Conservation (phyloP, 2,329 filamentous ascomycete species). For the Aspergillus uvarum region DNA sequence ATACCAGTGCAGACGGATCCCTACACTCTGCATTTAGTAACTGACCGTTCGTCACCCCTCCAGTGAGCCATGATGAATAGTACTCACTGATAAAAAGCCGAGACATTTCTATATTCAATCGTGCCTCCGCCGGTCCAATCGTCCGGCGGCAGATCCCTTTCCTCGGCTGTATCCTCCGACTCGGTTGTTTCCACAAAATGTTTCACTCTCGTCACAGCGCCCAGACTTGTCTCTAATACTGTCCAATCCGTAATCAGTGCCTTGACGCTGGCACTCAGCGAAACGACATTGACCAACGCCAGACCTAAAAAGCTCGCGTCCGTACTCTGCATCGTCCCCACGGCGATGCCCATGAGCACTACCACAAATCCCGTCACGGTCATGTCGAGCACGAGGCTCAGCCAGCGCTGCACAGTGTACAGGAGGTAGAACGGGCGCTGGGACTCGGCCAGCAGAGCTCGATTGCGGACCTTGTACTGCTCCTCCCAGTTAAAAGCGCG, state of each 20-base stretch:
- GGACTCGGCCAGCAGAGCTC: constrained; percentile 38
- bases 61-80: background rate
- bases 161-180: constrained; percentile 30
- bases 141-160: constrained; percentile 58
- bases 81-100: constrained; percentile 3
- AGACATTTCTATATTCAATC: constrained; percentile 8
- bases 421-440: constrained; percentile 49
- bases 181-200: constrained; percentile 45
- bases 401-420: constrained; percentile 46
- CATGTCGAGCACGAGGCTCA: constrained; percentile 43
- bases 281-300: constrained; percentile 48
- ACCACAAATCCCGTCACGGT: constrained; percentile 45
- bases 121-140: constrained; percentile 11
- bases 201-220: constrained; percentile 38
- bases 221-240: constrained; percentile 53
- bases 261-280: constrained; percentile 47
- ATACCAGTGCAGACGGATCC: constrained; percentile 8
- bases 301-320: constrained; percentile 48
- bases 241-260: constrained; percentile 51
- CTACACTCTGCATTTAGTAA: background rate
- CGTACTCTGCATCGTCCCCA: constrained; percentile 35
- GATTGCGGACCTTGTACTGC: constrained; percentile 39
- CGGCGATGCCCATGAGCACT: constrained; percentile 45
- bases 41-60: background rate
- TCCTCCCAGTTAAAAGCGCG: constrained; percentile 52